These are phyloP conservation scores for Nepenthes gracilis DNA, from an alignment of 148 eudicot genomes.

Conservation along the genomic window DNA sequence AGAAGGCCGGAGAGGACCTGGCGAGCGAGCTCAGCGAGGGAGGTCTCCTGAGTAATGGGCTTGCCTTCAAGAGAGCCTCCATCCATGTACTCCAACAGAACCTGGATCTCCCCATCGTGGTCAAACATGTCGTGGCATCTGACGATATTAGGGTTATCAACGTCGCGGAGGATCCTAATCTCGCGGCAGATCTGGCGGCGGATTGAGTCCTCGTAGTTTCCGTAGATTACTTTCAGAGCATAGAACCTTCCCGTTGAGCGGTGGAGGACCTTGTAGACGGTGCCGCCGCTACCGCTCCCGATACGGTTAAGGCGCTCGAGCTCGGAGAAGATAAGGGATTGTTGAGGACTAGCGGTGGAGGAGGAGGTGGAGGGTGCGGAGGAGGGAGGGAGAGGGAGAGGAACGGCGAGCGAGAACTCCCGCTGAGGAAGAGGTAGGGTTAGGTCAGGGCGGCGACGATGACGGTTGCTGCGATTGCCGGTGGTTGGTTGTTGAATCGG, in stretches of 20 bases:
- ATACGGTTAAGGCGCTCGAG: constrained; percentile 4
- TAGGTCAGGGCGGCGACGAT: constrained; percentile 2
- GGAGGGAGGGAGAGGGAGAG: constrained; percentile 4
- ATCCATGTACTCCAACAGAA: background rate
- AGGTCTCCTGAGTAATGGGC: background rate
- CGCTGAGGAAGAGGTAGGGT: background rate
- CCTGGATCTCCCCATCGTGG: constrained; percentile 1
- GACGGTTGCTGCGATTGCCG: background rate
- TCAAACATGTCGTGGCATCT: constrained; percentile 1
- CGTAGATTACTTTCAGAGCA: constrained; percentile 1
- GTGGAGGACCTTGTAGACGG: constrained; percentile 4
- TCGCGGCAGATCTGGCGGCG: constrained; percentile 3
- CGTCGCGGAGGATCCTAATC: background rate
- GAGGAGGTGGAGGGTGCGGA: background rate
- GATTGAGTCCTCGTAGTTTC: background rate
- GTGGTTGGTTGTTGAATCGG: background rate
- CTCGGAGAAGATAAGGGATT: background rate
- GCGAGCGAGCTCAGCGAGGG: background rate
- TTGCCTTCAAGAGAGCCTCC: constrained; percentile 1
- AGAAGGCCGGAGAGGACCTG: background rate
- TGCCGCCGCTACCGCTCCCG: constrained; percentile 6
- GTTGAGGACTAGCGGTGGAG: background rate
- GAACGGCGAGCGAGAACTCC: background rate
- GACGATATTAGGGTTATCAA: background rate
- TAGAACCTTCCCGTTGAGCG: background rate